Conservation (phyloP, 257 asterid genomes). For the Ehretia macrophylla region DNA sequence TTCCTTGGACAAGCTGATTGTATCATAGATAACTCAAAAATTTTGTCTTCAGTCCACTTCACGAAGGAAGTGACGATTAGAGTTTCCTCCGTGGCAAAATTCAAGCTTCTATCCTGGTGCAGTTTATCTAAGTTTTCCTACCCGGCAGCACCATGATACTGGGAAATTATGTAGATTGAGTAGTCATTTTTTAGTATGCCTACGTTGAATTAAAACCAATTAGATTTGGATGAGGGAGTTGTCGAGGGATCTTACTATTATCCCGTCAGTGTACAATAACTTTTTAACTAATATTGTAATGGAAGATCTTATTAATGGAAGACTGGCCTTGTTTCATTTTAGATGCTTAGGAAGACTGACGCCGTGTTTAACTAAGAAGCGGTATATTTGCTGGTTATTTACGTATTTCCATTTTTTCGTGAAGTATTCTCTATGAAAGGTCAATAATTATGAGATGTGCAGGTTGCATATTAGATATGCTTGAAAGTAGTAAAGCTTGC, state of each 20-base stretch:
- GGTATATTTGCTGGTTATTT: too few relatives aligned
- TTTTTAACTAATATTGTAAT: slow-evolving; percentile 42
- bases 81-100: slow-evolving; percentile 40
- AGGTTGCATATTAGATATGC: too few relatives aligned
- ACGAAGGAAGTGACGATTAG: slow-evolving; percentile 34
- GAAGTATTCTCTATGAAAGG: too few relatives aligned
- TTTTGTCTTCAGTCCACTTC: slow-evolving; percentile 30
- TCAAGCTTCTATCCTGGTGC: slow-evolving; percentile 30
- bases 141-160: slow-evolving; percentile 37
- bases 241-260: too few relatives aligned
- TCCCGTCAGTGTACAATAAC: slow-evolving; percentile 31
- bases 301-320: slow-evolving; percentile 13
- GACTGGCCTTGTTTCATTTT: not conserved
- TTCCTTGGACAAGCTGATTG: slow-evolving; percentile 40
- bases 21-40: slow-evolving; percentile 32
- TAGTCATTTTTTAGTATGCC: slow-evolving; percentile 36
- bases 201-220: too few relatives aligned
- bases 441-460: too few relatives aligned
- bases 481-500: too few relatives aligned
- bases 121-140: slow-evolving; percentile 39
- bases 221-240: too few relatives aligned
- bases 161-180: slow-evolving; percentile 46
- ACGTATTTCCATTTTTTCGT: too few relatives aligned
- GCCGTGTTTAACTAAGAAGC: too few relatives aligned
- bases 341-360: slow-evolving; percentile 12